Evolutionary conservation across 2,329 filamentous ascomycete species (phyloP).

Genomic region (Aspergillus sp.): DNA sequence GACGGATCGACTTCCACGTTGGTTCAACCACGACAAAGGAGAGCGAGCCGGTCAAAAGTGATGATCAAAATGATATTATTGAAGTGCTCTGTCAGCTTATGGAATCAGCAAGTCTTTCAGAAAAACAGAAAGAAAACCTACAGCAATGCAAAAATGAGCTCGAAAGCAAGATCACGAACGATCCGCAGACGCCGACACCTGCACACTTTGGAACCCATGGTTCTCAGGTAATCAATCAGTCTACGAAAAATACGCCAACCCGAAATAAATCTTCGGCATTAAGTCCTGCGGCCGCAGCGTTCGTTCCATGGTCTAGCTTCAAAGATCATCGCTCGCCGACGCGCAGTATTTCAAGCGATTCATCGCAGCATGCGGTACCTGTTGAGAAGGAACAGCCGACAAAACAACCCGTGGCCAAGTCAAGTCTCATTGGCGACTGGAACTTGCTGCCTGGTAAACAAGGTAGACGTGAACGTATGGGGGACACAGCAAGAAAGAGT

Average conservation of each 20-base stretch:
- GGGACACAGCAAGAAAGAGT: background rate
- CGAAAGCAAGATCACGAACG: background rate
- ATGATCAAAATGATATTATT: background rate
- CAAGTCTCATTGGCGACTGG: constrained; percentile 9
- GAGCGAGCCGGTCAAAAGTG: background rate
- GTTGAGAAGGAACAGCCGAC: background rate
- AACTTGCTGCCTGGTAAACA: constrained; percentile 10
- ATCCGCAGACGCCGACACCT: background rate
- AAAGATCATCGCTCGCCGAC: background rate
- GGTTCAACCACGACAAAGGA: background rate
- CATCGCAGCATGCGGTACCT: background rate
- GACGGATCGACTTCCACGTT: background rate
- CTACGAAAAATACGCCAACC: background rate
- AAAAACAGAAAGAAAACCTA: background rate
- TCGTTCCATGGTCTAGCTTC: background rate
- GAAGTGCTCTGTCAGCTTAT: background rate
- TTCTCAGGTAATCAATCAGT: background rate
- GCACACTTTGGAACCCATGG: background rate
- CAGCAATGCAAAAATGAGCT: background rate
- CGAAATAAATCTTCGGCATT: background rate
- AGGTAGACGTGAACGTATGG: background rate
- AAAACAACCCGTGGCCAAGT: background rate
- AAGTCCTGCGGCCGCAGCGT: background rate
- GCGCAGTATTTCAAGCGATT: background rate
- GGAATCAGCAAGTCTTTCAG: background rate